Conservation (phyloP, 2,329 filamentous ascomycete genomes). For the Phialemoniopsis sp. region DNA sequence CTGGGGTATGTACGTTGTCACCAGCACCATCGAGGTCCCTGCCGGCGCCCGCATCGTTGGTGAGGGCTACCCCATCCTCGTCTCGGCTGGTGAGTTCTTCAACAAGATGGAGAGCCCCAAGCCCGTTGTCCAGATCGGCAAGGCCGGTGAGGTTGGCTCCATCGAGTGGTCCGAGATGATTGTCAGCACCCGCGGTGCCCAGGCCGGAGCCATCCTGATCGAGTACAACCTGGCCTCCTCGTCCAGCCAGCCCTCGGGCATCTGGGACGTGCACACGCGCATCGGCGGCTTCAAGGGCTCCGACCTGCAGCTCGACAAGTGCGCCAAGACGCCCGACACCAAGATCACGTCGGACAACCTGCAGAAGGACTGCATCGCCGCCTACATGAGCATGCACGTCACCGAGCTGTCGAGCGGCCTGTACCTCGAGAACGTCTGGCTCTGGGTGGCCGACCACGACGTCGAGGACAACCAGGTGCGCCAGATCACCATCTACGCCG, state of each 20-base stretch:
- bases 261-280: slow-evolving; percentile 74
- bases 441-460: slow-evolving; percentile 29
- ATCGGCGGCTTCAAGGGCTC: slow-evolving; percentile 67
- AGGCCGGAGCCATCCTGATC: slow-evolving; percentile 63
- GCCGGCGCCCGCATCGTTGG: slow-evolving; percentile 53
- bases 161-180: slow-evolving; percentile 70
- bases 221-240: slow-evolving; percentile 62
- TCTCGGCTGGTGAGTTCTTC: slow-evolving; percentile 50
- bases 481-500: slow-evolving; percentile 23
- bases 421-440: slow-evolving; percentile 33
- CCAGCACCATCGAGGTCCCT: slow-evolving; percentile 46
- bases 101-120: slow-evolving; percentile 51
- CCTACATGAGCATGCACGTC: slow-evolving; percentile 32
- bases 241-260: slow-evolving; percentile 34
- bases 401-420: slow-evolving; percentile 23
- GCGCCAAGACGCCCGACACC: slow-evolving; percentile 46
- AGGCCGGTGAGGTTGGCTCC: slow-evolving; percentile 43
- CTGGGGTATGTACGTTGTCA: slow-evolving; percentile 57
- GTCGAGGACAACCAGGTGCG: slow-evolving; percentile 16
- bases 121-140: slow-evolving; percentile 62
- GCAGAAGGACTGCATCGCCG: slow-evolving; percentile 25
- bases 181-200: slow-evolving; percentile 60
- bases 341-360: slow-evolving; percentile 2
- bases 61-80: slow-evolving; percentile 48
- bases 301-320: slow-evolving; percentile 61